Percentiles rank a stretch among this genome's conserved stretches.
These are phyloP conservation scores for Chlorella sorokiniana DNA, from an alignment of 139 green algal species.

Conservation along the genomic window DNA sequence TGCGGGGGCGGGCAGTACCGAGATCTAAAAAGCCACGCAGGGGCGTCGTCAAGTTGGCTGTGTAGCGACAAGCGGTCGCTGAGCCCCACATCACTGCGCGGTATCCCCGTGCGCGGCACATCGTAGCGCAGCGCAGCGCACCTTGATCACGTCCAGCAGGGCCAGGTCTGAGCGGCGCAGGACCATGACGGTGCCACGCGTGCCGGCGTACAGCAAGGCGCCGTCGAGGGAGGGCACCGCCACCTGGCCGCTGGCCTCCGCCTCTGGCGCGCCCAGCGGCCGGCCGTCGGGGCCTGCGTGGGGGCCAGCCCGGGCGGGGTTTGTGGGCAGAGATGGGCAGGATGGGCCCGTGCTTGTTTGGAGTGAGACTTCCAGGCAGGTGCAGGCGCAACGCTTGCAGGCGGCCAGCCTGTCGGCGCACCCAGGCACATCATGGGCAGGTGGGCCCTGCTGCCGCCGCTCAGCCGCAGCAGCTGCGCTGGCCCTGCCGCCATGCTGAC, in stretches of 20 bases:
- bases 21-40: too few species aligned
- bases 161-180: constrained; percentile 57
- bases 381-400: too few species aligned
- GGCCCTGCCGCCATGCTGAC: neutral
- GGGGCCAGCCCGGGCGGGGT: too few species aligned
- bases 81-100: too few species aligned
- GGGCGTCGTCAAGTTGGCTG: too few species aligned
- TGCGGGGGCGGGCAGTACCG: neutral
- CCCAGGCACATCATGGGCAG: constrained; percentile 1
- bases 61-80: too few species aligned
- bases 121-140: constrained; percentile 1
- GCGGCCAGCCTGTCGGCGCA: neutral
- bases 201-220: constrained; percentile 3
- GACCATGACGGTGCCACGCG: constrained; percentile 58
- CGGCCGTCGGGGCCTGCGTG: neutral
- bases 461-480: constrained; percentile 10
- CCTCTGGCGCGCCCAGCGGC: neutral
- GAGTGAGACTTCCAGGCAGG: too few species aligned
- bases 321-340: too few species aligned
- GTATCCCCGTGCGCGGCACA: too few species aligned
- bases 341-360: too few species aligned
- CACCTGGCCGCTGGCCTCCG: constrained; percentile 8
- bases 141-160: constrained; percentile 71
- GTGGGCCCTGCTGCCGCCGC: neutral
- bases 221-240: constrained; percentile 7